These are phyloP conservation scores for Hypoxylon sp. DNA, from an alignment of 2,329 filamentous ascomycete species.

Conservation along the genomic window DNA sequence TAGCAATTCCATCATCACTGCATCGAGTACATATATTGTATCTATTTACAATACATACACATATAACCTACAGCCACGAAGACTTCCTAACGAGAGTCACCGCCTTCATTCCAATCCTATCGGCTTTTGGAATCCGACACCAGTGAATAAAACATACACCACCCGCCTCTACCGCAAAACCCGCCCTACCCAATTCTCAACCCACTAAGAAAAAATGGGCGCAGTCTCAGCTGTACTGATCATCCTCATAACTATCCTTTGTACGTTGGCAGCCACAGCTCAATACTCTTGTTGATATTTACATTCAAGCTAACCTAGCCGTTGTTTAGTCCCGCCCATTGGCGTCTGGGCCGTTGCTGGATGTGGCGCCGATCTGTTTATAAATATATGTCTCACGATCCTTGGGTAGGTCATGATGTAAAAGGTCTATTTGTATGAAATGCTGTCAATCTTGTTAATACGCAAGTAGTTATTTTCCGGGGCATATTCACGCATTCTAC, in stretches of 20 bases:
- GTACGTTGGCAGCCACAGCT: conserved; percentile 57
- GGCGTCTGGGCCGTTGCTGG: conserved; percentile 76
- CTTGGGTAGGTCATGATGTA: conserved; percentile 65
- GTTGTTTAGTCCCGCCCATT: conserved; percentile 71
- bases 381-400: conserved; percentile 77
- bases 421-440: background rate
- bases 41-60: background rate
- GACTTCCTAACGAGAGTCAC: background rate
- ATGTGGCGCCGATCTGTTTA: conserved; percentile 74
- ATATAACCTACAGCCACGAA: background rate
- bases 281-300: conserved; percentile 15
- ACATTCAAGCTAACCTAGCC: conserved; percentile 36
- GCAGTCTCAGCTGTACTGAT: conserved; percentile 64
- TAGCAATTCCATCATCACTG: conserved; percentile 10
- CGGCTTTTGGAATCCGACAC: background rate
- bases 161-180: background rate
- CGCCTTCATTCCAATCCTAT: background rate
- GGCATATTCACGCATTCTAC: conserved; percentile 86
- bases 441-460: conserved; percentile 11
- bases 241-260: conserved; percentile 67
- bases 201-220: conserved; percentile 58
- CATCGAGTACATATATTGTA: too few species aligned
- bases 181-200: background rate
- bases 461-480: conserved; percentile 75
- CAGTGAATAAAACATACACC: background rate